Conservation (phyloP, 371 early-diverging fungal species). For the Nosema bombycis region DNA sequence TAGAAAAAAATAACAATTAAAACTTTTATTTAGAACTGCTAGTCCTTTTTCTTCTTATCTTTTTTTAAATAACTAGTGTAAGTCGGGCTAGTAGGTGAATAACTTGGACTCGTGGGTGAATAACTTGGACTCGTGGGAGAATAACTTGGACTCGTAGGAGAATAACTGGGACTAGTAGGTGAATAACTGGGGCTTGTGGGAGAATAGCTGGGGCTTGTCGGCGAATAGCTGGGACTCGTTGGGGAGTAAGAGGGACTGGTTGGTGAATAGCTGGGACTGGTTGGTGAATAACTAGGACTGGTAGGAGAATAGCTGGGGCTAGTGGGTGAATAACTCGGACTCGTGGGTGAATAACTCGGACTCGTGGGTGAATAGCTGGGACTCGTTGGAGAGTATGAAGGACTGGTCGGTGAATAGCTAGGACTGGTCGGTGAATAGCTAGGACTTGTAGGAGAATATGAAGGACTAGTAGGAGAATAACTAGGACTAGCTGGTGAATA, state of each 20-base stretch:
- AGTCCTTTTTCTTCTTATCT: too few species aligned
- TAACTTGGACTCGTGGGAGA: slow-evolving; percentile 68
- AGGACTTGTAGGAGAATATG: slow-evolving; percentile 65
- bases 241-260: slow-evolving; percentile 69
- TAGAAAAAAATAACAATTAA: too few species aligned
- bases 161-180: slow-evolving; percentile 69
- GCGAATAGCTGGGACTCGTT: slow-evolving; percentile 34
- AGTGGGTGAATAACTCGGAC: slow-evolving; percentile 67
- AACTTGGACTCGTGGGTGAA: slow-evolving; percentile 70
- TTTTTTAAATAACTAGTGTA: too few species aligned
- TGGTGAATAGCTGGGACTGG: slow-evolving; percentile 69
- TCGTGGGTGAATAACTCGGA: slow-evolving; percentile 65
- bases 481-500: slow-evolving; percentile 74
- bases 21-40: too few species aligned
- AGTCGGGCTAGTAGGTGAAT: slow-evolving; percentile 71
- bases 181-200: slow-evolving; percentile 68
- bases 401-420: slow-evolving; percentile 72
- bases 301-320: slow-evolving; percentile 11
- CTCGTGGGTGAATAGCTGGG: slow-evolving; percentile 64
- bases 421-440: slow-evolving; percentile 63
- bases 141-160: slow-evolving; percentile 42
- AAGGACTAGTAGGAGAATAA: slow-evolving; percentile 63
- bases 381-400: slow-evolving; percentile 66
- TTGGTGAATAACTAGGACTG: slow-evolving; percentile 27
- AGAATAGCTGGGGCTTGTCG: slow-evolving; percentile 16